Base-by-base conservation (phyloP, 352 stramenopile species). In the Halophytophthora polymorphica region DNA sequence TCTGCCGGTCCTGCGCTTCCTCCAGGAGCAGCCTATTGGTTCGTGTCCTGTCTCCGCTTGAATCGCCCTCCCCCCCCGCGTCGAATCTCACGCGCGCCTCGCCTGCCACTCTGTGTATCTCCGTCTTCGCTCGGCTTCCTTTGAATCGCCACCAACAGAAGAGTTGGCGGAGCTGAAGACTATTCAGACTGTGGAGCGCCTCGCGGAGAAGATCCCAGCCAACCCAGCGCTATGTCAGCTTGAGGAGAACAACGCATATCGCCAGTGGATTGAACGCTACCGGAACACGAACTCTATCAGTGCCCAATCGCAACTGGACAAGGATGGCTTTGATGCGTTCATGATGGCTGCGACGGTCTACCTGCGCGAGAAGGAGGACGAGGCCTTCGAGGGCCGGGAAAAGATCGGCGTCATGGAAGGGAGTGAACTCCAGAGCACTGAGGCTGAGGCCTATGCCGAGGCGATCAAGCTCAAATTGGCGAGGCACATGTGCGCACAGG, bases 381-480 rank as follows among this genome's bases (percentile, higher is more conserved):
- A 66, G 14, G 57, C 66, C 6, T 77, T 82, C 28, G 53, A 67
- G 14, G 51, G 54, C 11, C 69, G 61, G 25, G 54, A 57, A 3
- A 69, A 70, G 48, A 66, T 88, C 39, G 56, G 54, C 12, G 61
- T 53, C 17, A 53, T 86, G 39, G 60, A 68, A 4, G 71, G 77
- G 2, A 60, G 63, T 14, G 56, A 75, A 4, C 35, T 69, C 7
- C 22, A 33, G 25, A 50, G 53, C 3, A 22, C 39, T 8, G 57
- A 55, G 35, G 61, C 60, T 0, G 61, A 64, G 15, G 59, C 53
- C 13, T 86, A 84, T 28, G 52, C 84, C 8, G 72, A 88, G 17
- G 76, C 71, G 6, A 45, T 86, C 21, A 73, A 81, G 56, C n/a
- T 86, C 18, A 86, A 84, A 54, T 59, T 90, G 19, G 71, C 64